Percentiles rank a stretch among this genome's conserved stretches.
Conservation (phyloP, 768 basidiomycete genomes). For the Mycena capillaripes region DNA sequence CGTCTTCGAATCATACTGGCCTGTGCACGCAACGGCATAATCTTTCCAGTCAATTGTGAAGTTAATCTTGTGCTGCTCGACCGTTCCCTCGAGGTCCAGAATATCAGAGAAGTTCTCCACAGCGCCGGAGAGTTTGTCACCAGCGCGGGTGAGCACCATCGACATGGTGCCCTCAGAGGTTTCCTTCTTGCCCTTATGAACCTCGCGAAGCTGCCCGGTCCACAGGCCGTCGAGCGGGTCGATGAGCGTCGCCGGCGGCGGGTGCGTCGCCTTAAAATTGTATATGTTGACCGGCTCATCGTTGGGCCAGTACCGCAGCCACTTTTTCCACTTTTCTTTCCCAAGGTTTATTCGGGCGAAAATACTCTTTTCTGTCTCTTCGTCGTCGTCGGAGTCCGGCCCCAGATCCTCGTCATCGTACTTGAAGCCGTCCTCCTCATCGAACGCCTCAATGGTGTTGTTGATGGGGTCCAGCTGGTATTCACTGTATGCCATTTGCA, state of each 20-base stretch:
- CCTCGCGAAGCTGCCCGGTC: constrained; percentile 15
- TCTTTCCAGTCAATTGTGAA: constrained; percentile 28
- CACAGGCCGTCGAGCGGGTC: constrained; percentile 29
- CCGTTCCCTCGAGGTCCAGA: constrained; percentile 17
- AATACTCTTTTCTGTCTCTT: constrained; percentile 10
- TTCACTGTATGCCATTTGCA: not conserved
- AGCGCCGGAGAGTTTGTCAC: constrained; percentile 17
- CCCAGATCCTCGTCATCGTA: constrained; percentile 21
- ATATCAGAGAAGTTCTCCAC: constrained; percentile 20
- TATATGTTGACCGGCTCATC: constrained; percentile 21
- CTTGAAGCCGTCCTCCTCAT: constrained; percentile 28
- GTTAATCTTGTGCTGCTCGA: constrained; percentile 12
- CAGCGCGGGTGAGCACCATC: constrained; percentile 24
- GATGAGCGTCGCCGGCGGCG: constrained; percentile 2
- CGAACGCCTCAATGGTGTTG: constrained; percentile 15
- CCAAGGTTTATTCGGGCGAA: constrained; percentile 1
- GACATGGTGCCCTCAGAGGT: constrained; percentile 16
- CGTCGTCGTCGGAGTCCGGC: constrained; percentile 27
- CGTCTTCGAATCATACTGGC: constrained; percentile 21
- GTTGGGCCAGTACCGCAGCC: constrained; percentile 3
- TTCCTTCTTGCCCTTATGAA: not conserved
- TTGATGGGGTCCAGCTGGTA: constrained; percentile 17
- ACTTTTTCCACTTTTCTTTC: too few species aligned
- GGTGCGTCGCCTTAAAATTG: constrained; percentile 16
- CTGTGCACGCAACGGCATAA: constrained; percentile 14